phyloP scores from a whole-genome alignment of 176 grass and related monocot species.

The Chrysopogon serrulatus region DNA sequence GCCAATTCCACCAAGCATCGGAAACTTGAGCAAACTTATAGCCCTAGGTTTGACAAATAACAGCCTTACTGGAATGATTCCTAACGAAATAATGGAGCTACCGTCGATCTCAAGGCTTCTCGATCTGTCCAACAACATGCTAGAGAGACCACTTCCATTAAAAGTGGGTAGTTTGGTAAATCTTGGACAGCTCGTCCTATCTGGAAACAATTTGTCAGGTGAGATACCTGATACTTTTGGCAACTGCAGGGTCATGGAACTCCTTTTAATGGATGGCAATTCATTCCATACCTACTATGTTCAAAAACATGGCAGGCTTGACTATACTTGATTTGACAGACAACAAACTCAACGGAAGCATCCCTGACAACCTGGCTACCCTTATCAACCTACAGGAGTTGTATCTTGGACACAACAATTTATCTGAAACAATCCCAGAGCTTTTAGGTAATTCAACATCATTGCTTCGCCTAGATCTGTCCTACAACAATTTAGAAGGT shows the following conservation, averaged over 20 bases:
- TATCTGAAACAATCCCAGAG: constrained; percentile 23
- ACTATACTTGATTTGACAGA: background rate
- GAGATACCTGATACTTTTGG: no score
- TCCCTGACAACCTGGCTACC: background rate
- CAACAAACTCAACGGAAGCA: constrained; percentile 12
- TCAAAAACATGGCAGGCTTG: constrained; percentile 8
- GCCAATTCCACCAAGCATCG: background rate
- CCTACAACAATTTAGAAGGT: constrained; percentile 33
- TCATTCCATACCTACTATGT: no score
- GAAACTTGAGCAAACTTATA: background rate
- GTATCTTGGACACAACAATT: constrained; percentile 28
- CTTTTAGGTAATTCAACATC: background rate
- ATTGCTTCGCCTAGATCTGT: background rate
- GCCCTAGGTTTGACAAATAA: background rate
- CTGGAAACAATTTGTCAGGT: no score
- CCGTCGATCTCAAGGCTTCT: constrained; percentile 32
- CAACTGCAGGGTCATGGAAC: no score
- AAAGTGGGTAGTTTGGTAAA: no score
- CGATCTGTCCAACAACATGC: background rate
- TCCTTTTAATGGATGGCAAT: no score
- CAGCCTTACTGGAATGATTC: background rate
- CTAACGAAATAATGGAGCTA: background rate
- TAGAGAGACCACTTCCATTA: no score
- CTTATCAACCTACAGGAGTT: background rate
- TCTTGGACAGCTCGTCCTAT: no score